These are phyloP conservation scores for Suzukiozyma palmioleophila DNA, from an alignment of 1,139 yeast species.

Conservation along the genomic window DNA sequence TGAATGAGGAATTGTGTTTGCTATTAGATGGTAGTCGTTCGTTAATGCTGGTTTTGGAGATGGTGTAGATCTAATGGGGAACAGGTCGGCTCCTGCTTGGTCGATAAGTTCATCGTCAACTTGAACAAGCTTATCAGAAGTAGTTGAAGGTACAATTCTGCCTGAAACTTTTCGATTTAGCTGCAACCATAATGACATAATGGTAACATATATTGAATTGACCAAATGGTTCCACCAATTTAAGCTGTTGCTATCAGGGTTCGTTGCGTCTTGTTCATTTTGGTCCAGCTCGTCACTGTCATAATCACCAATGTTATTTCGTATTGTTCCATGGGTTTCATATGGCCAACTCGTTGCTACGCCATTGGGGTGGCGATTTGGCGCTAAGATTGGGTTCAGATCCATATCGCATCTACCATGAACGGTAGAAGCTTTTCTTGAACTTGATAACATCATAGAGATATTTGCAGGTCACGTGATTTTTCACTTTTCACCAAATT, in stretches of 20 bases:
- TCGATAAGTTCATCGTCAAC: neutral
- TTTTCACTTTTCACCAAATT: no score
- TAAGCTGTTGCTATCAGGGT: neutral
- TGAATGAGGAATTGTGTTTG: conserved; percentile 1
- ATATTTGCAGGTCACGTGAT: no score
- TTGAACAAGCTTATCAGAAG: no score
- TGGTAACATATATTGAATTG: neutral
- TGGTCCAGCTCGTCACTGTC: no score
- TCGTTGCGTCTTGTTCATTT: no score
- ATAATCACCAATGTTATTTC: no score
- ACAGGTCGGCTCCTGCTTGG: neutral
- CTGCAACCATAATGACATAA: neutral
- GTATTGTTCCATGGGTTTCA: neutral
- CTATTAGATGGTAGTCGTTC: conserved; percentile 3
- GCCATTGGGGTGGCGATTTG: neutral
- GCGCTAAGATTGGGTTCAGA: neutral
- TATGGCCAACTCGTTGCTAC: neutral
- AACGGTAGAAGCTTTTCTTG: no score
- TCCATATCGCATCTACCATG: neutral
- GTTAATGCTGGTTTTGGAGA: neutral
- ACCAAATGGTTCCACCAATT: neutral
- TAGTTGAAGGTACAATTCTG: no score
- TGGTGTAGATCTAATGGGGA: neutral
- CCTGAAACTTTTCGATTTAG: neutral
- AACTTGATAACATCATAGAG: no score